Conservation (phyloP, 148 eudicot species). For the Chenopodium suecicum region DNA sequence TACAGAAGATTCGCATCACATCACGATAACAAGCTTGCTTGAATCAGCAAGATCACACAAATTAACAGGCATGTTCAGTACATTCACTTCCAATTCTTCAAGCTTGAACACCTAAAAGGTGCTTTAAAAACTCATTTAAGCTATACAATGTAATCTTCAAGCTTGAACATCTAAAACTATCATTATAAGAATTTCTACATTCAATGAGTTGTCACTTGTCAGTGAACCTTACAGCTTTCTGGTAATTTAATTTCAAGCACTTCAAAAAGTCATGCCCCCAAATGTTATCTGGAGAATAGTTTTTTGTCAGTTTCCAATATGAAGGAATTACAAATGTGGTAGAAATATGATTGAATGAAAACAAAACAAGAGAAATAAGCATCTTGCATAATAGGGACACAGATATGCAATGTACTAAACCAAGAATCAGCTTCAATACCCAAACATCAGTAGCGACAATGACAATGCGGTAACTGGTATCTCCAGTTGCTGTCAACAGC, state of each 20-base stretch:
- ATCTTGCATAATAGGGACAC: neutral
- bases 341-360: too few relatives aligned
- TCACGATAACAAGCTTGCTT: constrained; percentile 60
- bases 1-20: constrained; percentile 56
- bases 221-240: neutral
- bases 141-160: neutral
- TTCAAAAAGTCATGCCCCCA: neutral
- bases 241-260: neutral
- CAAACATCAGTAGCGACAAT: constrained; percentile 98
- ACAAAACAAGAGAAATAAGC: neutral
- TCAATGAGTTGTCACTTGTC: too few relatives aligned
- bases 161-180: neutral
- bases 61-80: constrained; percentile 87
- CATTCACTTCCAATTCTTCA: constrained; percentile 90
- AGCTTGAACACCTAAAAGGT: constrained; percentile 86
- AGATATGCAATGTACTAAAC: constrained; percentile 9
- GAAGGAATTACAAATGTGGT: too few relatives aligned
- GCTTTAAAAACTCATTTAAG: constrained; percentile 2
- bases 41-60: constrained; percentile 89
- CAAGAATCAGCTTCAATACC: constrained; percentile 56
- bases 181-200: neutral
- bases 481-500: constrained; percentile 81
- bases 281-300: neutral
- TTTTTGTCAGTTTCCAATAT: too few relatives aligned
- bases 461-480: constrained; percentile 86